Conservation (phyloP, 2,329 filamentous ascomycete species). For the Penicillium sp. region DNA sequence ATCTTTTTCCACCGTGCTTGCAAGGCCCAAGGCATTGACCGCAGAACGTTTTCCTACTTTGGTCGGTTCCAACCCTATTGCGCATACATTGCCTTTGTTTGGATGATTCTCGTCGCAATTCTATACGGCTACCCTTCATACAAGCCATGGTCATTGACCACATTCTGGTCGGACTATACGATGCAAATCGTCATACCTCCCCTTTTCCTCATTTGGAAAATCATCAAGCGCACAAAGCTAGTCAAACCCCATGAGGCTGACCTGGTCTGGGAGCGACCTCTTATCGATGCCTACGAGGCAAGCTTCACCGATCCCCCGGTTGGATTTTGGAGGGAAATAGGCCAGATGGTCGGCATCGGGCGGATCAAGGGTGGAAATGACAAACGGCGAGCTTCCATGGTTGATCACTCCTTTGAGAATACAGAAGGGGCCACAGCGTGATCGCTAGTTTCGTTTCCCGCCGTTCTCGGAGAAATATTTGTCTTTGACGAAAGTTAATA, state of each 20-base stretch:
- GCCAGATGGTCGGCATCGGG: constrained; percentile 42
- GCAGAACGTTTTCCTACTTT: constrained; percentile 56
- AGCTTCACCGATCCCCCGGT: constrained; percentile 50
- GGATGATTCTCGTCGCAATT: constrained; percentile 26
- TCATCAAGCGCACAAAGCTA: constrained; percentile 59
- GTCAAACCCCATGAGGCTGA: constrained; percentile 57
- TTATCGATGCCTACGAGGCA: constrained; percentile 59
- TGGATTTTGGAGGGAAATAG: constrained; percentile 58
- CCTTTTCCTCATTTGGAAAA: constrained; percentile 62
- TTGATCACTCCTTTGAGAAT: background rate
- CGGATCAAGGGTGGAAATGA: constrained; percentile 20
- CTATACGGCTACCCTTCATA: constrained; percentile 58
- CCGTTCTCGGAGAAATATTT: too few species aligned
- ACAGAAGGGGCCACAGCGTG: background rate
- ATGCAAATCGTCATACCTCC: constrained; percentile 57
- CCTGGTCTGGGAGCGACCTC: constrained; percentile 59
- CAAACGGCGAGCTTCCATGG: constrained; percentile 6
- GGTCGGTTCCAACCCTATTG: constrained; percentile 61
- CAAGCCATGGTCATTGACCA: constrained; percentile 45
- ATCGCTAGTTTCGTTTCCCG: background rate
- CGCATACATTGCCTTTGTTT: constrained; percentile 31
- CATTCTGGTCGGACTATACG: constrained; percentile 54
- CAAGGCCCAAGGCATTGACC: constrained; percentile 53
- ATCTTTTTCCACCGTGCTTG: constrained; percentile 57
- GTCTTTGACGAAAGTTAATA: too few species aligned